Base-by-base conservation (phyloP, 768 basidiomycete species). In the Trametes elegans region DNA sequence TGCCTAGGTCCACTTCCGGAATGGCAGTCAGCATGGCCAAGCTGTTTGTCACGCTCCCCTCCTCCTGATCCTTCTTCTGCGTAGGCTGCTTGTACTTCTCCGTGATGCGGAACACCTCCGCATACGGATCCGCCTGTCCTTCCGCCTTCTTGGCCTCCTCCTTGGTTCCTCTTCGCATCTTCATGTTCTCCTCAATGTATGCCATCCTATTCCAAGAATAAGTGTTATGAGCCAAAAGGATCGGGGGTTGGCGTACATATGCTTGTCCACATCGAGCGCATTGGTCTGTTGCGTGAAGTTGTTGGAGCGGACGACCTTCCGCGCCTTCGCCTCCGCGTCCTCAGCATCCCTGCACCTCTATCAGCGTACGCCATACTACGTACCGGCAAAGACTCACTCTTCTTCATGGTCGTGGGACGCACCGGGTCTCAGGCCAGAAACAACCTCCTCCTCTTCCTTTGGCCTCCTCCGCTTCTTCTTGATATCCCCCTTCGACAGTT, bases 221-320 rank as follows among this genome's bases (percentile, higher is more conserved):
- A 14, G 18, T 54, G 43, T 50, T 14, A 21, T 9, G 13, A 7
- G 2, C 1, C 11, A 46, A 13, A 18, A 19, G n/a, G 11, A 40
- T 3, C 13, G 7, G 24, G 19, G 43, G 16, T 9, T 11, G 23
- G 74, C 90, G 46, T 53, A 94, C 96, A 98, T 98, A 66, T 98
- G 97, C 67, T 98, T 98, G 74, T 99, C 96, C 23, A 97, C 94
- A 67, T 98, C 96, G 19, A 98, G 79, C 1, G 85, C 83, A 68
- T 97, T 96, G 4, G 96, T 99, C 72, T 98, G 96, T 59, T 95
- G 92, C 0, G 97, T 99, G 67, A 99, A 98, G 73, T 97, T 97
- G 71, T 91, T 96, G 19, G 83, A 75, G 35, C 93, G 77, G 2
- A 95, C 87, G 5, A 86, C 81, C 46, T 84, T 77, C 55, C 90